These are phyloP conservation scores for Coemansia sp. DNA, from an alignment of 192 early-diverging fungal genomes.

Conservation along the genomic window DNA sequence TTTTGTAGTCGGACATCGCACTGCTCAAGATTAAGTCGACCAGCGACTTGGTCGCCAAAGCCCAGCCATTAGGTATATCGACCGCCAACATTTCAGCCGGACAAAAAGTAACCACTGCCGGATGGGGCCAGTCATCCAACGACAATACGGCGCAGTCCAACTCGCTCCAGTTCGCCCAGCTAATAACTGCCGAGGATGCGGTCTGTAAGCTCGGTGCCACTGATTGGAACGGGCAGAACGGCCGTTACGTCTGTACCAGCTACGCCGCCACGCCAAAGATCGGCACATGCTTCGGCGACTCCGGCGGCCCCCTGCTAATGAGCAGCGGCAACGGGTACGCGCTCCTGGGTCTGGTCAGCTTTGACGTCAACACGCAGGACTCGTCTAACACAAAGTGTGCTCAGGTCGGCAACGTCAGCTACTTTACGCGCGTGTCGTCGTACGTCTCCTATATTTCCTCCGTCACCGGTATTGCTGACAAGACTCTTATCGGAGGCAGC, in stretches of 20 bases:
- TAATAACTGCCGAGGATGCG: constrained; percentile 30
- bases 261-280: constrained; percentile 36
- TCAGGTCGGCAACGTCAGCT: constrained; percentile 47
- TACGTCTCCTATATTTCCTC: constrained; percentile 46
- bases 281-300: constrained; percentile 55
- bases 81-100: constrained; percentile 20
- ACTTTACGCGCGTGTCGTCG: constrained; percentile 49
- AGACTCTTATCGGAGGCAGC: constrained; percentile 9
- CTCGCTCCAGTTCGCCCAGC: constrained; percentile 34
- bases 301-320: constrained; percentile 48
- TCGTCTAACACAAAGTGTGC: constrained; percentile 44
- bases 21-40: constrained; percentile 40
- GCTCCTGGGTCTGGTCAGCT: constrained; percentile 50
- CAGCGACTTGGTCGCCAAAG: constrained; percentile 24
- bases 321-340: constrained; percentile 27
- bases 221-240: constrained; percentile 42
- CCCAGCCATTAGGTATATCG: constrained; percentile 25
- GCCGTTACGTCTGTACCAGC: constrained; percentile 47
- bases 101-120: constrained; percentile 31
- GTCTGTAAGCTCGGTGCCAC: constrained; percentile 25
- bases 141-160: constrained; percentile 28
- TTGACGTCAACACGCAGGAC: constrained; percentile 48
- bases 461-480: constrained; percentile 31
- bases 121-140: constrained; percentile 49
- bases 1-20: constrained; percentile 50